These are phyloP conservation scores for Casaregolazyma suthepensis DNA, from an alignment of 1,139 yeast genomes.

Conservation along the genomic window DNA sequence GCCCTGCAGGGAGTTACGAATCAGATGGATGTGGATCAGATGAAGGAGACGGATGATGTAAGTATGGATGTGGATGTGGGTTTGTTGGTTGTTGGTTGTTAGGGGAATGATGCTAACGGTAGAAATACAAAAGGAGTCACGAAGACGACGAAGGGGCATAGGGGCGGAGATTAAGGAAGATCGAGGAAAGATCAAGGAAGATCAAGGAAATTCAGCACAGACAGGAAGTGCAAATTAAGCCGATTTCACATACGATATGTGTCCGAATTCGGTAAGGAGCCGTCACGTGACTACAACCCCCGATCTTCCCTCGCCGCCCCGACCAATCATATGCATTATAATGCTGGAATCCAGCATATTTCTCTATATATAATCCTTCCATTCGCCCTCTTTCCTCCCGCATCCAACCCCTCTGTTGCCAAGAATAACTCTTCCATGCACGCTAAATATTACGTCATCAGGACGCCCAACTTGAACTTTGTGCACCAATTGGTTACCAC, in stretches of 20 bases:
- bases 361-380: not conserved
- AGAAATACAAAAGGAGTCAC: constrained; percentile 11
- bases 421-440: not conserved
- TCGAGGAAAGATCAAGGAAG: too few species aligned
- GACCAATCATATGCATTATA: not conserved
- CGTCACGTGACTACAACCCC: not conserved
- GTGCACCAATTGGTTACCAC: not conserved
- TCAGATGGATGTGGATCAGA: constrained; percentile 62
- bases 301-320: not conserved
- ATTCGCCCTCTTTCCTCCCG: not conserved
- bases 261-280: not conserved
- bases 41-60: constrained; percentile 42
- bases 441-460: not conserved
- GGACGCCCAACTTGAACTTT: not conserved
- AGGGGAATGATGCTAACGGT: not conserved
- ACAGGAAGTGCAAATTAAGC: too few species aligned
- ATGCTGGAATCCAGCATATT: not conserved
- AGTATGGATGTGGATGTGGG: constrained; percentile 10
- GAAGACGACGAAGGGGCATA: not conserved
- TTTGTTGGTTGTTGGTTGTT: too few species aligned
- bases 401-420: not conserved
- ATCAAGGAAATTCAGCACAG: too few species aligned
- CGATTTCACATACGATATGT: too few species aligned
- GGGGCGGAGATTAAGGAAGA: not conserved
- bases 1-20: constrained; percentile 80